These are phyloP conservation scores for Rosa lucieae DNA, from an alignment of 306 rosid species.

Conservation along the genomic window DNA sequence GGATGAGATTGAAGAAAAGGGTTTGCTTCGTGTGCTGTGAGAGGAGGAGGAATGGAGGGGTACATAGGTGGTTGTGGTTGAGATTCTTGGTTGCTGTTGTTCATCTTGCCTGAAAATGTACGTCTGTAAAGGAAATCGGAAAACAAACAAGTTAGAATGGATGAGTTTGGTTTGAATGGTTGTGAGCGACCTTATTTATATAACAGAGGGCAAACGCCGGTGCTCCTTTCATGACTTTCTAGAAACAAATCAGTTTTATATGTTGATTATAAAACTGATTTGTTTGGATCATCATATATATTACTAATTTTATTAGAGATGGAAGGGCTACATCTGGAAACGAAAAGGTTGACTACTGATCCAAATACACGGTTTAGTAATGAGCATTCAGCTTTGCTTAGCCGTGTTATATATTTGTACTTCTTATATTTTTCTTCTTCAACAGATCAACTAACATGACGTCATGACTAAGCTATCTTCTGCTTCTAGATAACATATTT, in stretches of 20 bases:
- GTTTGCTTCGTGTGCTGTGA: conserved; percentile 12
- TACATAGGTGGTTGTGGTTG: conserved; percentile 29
- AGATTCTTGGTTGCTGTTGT: conserved; percentile 16
- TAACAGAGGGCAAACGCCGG: neutral
- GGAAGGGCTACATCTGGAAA: neutral
- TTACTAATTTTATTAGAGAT: neutral
- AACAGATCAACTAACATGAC: neutral
- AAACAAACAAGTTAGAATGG: neutral
- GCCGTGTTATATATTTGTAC: conserved; percentile 26
- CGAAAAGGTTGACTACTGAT: conserved; percentile 20
- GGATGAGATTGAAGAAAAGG: conserved; percentile 18
- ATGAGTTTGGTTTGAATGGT: neutral
- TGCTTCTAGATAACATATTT: conserved; percentile 7
- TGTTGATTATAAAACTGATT: no score
- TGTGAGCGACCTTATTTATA: conserved; percentile 4
- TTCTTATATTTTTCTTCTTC: neutral
- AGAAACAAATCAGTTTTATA: neutral
- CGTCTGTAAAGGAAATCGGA: neutral
- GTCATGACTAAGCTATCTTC: neutral
- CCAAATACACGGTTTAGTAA: conserved; percentile 3
- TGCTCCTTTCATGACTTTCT: neutral
- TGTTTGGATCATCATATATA: neutral
- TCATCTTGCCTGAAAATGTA: conserved; percentile 17
- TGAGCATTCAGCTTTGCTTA: conserved; percentile 18
- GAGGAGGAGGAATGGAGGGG: conserved; percentile 27